These are phyloP conservation scores for Phyllostachys edulis DNA, from an alignment of 176 grass and related monocot species.

Conservation along the genomic window DNA sequence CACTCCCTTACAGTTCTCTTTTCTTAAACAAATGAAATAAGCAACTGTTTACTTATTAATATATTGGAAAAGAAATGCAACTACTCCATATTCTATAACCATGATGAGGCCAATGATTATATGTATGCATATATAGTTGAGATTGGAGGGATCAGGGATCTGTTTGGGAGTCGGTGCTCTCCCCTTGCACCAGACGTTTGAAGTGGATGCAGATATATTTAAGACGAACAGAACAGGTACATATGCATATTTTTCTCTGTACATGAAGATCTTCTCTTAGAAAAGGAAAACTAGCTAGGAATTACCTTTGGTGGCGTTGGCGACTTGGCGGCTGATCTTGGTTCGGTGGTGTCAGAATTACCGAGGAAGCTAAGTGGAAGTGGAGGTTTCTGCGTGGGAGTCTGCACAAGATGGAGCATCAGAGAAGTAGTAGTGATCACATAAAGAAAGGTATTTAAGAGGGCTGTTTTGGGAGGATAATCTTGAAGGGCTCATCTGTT, in stretches of 20 bases:
- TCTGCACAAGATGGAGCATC: constrained; percentile 32
- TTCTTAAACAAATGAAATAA: constrained; percentile 18
- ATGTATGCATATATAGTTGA: background rate
- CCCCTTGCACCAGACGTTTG: background rate
- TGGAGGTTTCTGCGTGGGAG: constrained; percentile 4
- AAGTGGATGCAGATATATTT: background rate
- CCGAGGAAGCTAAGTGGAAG: background rate
- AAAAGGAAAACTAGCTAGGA: background rate
- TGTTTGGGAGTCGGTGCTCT: constrained; percentile 44
- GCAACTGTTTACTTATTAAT: background rate
- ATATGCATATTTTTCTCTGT: background rate
- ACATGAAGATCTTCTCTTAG: background rate
- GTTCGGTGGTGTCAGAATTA: background rate
- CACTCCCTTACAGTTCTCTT: background rate
- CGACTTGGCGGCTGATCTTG: constrained; percentile 6
- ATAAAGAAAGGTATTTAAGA: background rate
- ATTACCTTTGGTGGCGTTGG: constrained; percentile 25
- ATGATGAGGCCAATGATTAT: constrained; percentile 46
- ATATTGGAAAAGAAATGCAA: background rate
- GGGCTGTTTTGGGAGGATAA: background rate
- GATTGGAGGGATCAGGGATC: constrained; percentile 35
- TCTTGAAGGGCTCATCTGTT: constrained; percentile 1
- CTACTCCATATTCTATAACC: background rate
- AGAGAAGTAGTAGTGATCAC: constrained; percentile 12
- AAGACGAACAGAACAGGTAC: background rate